Percentiles rank a stretch among this genome's conserved stretches.
Conservation (phyloP, 129 eudicot species). For the Pittosporum tobira region DNA sequence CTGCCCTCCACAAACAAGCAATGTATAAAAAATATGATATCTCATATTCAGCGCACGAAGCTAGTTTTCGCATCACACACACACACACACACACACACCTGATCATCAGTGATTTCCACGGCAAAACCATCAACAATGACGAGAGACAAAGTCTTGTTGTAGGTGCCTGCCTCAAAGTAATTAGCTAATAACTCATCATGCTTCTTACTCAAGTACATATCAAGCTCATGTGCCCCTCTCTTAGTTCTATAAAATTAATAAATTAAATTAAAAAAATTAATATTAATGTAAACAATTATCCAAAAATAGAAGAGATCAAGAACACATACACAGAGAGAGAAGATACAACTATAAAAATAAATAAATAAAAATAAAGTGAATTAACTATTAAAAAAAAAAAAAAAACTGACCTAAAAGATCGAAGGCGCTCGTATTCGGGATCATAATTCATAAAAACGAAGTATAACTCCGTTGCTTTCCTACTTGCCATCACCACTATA, state of each 20-base stretch:
- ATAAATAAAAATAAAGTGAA: no score
- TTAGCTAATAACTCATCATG: slow-evolving; percentile 70
- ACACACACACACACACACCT: slow-evolving; percentile 33
- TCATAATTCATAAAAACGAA: slow-evolving; percentile 92
- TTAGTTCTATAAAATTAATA: slow-evolving; percentile 51
- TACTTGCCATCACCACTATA: slow-evolving; percentile 13
- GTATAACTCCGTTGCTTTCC: slow-evolving; percentile 24
- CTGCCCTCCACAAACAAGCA: background rate
- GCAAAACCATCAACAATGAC: slow-evolving; percentile 93
- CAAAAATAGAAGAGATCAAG: no score
- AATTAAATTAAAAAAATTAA: no score
- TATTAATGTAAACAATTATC: no score
- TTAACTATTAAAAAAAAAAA: background rate
- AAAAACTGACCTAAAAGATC: slow-evolving; percentile 51
- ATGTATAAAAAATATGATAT: background rate
- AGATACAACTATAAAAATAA: background rate
- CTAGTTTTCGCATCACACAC: no score
- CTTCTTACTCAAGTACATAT: slow-evolving; percentile 74
- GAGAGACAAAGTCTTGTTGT: slow-evolving; percentile 70
- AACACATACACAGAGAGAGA: background rate
- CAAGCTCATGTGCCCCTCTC: slow-evolving; percentile 64
- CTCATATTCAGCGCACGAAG: no score
- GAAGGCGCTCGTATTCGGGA: slow-evolving; percentile 90
- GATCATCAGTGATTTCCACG: slow-evolving; percentile 72
- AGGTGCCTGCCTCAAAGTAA: slow-evolving; percentile 49